These are phyloP conservation scores for Bacidia rubella DNA, from an alignment of 495 filamentous ascomycete genomes.

Conservation along the genomic window DNA sequence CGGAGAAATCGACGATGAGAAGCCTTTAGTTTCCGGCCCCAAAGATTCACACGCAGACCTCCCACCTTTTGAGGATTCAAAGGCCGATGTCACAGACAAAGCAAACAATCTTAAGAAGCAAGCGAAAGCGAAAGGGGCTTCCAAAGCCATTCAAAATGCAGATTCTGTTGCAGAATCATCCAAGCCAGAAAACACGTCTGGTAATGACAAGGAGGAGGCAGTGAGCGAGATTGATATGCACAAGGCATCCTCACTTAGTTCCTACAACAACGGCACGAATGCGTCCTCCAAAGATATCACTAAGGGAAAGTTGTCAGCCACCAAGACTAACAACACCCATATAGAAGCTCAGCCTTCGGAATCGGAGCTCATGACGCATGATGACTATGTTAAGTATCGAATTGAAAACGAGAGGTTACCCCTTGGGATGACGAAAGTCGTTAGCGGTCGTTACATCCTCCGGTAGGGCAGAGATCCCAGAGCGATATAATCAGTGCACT, in stretches of 20 bases:
- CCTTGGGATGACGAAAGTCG: conserved; percentile 49
- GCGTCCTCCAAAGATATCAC: background rate
- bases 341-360: background rate
- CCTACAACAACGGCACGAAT: too few relatives aligned
- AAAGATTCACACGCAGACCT: background rate
- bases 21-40: background rate
- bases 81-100: background rate
- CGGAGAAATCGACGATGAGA: background rate
- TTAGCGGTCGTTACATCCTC: conserved; percentile 57
- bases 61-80: background rate
- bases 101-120: too few relatives aligned
- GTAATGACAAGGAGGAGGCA: too few relatives aligned
- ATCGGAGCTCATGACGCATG: conserved; percentile 26
- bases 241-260: too few relatives aligned
- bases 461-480: conserved; percentile 50
- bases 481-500: conserved; percentile 31
- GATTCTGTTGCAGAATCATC: too few relatives aligned
- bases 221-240: too few relatives aligned
- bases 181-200: too few relatives aligned
- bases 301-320: background rate
- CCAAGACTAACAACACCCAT: background rate
- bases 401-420: conserved; percentile 52
- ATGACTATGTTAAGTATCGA: conserved; percentile 46
- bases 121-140: too few relatives aligned
- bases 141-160: too few relatives aligned